Conservation (phyloP, 179 eudicot genomes). For the Sideroxylon spinosum region DNA sequence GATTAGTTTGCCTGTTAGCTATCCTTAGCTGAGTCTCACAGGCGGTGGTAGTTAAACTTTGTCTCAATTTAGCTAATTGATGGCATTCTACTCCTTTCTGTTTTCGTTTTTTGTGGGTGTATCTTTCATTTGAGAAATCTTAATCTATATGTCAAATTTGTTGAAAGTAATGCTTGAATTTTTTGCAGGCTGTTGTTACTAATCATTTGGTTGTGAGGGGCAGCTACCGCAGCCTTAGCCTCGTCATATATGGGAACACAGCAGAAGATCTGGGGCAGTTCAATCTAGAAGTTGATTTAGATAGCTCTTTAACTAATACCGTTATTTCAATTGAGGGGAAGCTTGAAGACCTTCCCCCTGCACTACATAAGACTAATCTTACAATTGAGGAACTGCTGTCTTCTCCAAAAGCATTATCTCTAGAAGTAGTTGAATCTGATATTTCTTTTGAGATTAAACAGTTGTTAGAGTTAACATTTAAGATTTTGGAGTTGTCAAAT, state of each 20-base stretch:
- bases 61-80: background rate
- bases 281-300: slow-evolving; percentile 86
- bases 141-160: slow-evolving; percentile 9
- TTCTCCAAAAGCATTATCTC: slow-evolving; percentile 53
- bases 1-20: background rate
- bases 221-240: slow-evolving; percentile 93
- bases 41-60: background rate
- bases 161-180: slow-evolving; percentile 5
- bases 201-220: slow-evolving; percentile 95
- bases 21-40: background rate
- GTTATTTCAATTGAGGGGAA: slow-evolving; percentile 71
- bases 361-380: slow-evolving; percentile 46
- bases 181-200: slow-evolving; percentile 85
- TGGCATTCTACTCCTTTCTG: background rate
- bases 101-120: background rate
- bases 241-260: slow-evolving; percentile 93
- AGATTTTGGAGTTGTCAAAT: slow-evolving; percentile 44
- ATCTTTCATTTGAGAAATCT: slow-evolving; percentile 2
- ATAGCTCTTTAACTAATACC: slow-evolving; percentile 71
- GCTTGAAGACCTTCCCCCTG: slow-evolving; percentile 86
- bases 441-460: slow-evolving; percentile 57
- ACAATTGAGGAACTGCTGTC: slow-evolving; percentile 55
- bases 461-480: slow-evolving; percentile 58
- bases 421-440: slow-evolving; percentile 42
- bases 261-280: slow-evolving; percentile 98